phyloP scores from a whole-genome alignment of 768 basidiomycete species.

The Psilocybe subaeruginosa region DNA sequence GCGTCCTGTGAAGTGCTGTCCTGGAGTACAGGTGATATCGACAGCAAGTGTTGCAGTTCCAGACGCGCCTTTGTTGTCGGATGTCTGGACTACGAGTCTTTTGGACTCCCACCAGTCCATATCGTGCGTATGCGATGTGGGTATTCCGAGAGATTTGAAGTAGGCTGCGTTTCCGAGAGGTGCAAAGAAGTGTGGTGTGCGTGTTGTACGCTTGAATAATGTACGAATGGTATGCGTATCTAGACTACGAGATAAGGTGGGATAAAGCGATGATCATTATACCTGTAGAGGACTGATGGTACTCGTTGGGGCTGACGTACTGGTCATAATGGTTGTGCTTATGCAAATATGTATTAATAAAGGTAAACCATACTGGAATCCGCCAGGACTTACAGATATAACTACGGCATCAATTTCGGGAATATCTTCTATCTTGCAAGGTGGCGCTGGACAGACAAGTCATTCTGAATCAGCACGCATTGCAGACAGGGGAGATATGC shows the following conservation, averaged over 20 bases:
- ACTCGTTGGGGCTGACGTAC: slow-evolving; percentile 24
- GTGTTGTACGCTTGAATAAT: slow-evolving; percentile 33
- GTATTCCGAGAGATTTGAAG: slow-evolving; percentile 43
- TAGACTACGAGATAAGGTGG: slow-evolving; percentile 32
- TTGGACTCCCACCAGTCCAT: slow-evolving; percentile 69
- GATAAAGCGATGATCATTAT: neutral
- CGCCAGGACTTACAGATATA: slow-evolving; percentile 47
- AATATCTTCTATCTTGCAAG: slow-evolving; percentile 55
- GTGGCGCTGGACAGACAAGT: slow-evolving; percentile 34
- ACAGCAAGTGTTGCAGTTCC: slow-evolving; percentile 27
- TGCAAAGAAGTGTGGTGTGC: slow-evolving; percentile 55
- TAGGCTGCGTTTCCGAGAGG: slow-evolving; percentile 54
- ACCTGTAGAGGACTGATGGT: neutral
- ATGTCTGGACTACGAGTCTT: slow-evolving; percentile 33
- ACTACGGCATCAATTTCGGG: slow-evolving; percentile 67
- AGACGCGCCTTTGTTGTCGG: neutral
- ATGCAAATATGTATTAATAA: neutral
- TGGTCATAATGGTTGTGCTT: slow-evolving; percentile 60
- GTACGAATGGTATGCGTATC: slow-evolving; percentile 45
- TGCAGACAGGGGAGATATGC: neutral
- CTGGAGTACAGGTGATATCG: slow-evolving; percentile 60
- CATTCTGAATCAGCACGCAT: neutral
- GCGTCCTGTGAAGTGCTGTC: slow-evolving; percentile 66
- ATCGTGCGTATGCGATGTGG: slow-evolving; percentile 43
- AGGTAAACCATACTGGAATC: no score